Evolutionary conservation across 2,329 filamentous ascomycete species (phyloP).

Genomic region (Colletotrichum somersetense): DNA sequence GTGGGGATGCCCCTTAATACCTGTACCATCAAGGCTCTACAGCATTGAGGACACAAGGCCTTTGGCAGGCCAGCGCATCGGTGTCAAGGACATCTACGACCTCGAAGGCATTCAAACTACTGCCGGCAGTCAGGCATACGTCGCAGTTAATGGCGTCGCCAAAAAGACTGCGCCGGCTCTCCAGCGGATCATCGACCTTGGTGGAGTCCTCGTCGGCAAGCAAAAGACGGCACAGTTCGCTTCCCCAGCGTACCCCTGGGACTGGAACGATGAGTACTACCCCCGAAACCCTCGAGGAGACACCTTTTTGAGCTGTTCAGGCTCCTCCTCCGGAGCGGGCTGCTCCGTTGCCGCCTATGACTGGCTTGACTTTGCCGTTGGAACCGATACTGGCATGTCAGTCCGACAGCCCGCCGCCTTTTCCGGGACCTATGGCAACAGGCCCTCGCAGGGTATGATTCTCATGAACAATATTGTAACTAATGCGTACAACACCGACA

Average conservation of each 20-base stretch:
- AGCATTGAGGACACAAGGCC: conserved; percentile 49
- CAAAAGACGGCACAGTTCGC: conserved; percentile 64
- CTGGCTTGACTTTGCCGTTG: conserved; percentile 47
- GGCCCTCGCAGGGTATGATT: conserved; percentile 47
- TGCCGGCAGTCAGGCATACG: conserved; percentile 70
- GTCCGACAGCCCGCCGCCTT: conserved; percentile 47
- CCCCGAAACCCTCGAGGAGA: conserved; percentile 63
- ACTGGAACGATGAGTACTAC: conserved; percentile 57
- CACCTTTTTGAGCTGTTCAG: conserved; percentile 53
- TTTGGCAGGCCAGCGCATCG: conserved; percentile 53
- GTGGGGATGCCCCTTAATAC: conserved; percentile 42
- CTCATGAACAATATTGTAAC: conserved; percentile 45
- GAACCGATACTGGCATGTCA: conserved; percentile 45
- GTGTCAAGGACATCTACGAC: conserved; percentile 52
- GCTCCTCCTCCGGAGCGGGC: conserved; percentile 47
- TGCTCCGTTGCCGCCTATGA: conserved; percentile 48
- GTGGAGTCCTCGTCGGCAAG: conserved; percentile 68
- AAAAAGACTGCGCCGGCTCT: conserved; percentile 63
- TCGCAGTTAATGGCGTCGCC: conserved; percentile 61
- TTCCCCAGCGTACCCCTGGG: conserved; percentile 55
- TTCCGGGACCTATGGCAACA: conserved; percentile 47
- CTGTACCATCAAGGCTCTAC: conserved; percentile 56
- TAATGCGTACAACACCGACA: conserved; percentile 46
- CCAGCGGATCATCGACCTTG: conserved; percentile 69
- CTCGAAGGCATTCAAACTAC: conserved; percentile 65